A percentile compares a stretch with the other conserved stretches of the same genome.
phyloP scores from a whole-genome alignment of 176 grass and related monocot genomes.

The Urochloa ruziziensis region DNA sequence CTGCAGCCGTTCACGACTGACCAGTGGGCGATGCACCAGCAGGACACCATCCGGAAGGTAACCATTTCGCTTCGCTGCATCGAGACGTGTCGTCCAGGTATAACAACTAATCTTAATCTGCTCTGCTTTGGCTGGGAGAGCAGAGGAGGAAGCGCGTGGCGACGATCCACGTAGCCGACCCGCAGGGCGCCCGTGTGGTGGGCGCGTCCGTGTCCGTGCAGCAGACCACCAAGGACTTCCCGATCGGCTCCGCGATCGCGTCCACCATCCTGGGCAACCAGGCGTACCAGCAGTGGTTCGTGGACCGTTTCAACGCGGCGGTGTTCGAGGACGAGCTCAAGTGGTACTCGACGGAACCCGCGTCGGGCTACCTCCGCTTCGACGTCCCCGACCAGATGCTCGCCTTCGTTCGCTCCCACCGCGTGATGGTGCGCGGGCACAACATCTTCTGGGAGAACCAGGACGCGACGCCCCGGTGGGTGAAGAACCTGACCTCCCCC shows the following conservation, averaged over 20 bases:
- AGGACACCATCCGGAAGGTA: constrained; percentile 84
- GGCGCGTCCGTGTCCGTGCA: constrained; percentile 69
- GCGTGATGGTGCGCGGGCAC: constrained; percentile 80
- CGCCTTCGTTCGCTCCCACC: constrained; percentile 80
- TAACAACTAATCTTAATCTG: not conserved
- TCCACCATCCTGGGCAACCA: constrained; percentile 78
- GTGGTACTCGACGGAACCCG: constrained; percentile 96
- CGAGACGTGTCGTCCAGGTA: no score
- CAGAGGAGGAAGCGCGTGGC: constrained; percentile 81
- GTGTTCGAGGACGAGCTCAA: constrained; percentile 99
- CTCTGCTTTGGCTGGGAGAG: not conserved
- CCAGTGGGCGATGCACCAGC: constrained; percentile 83
- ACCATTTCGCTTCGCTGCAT: no score
- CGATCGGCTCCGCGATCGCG: constrained; percentile 86
- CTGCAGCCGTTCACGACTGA: constrained; percentile 74
- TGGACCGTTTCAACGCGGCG: constrained; percentile 84
- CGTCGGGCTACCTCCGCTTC: constrained; percentile 61
- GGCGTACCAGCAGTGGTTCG: constrained; percentile 89
- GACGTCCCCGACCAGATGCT: constrained; percentile 75
- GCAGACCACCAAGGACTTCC: constrained; percentile 84
- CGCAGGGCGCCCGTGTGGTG: constrained; percentile 51
- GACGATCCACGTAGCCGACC: constrained; percentile 73
- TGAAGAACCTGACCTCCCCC: constrained; percentile 51
- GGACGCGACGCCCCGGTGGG: constrained; percentile 76
- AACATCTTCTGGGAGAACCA: constrained; percentile 99